A percentile compares a stretch with the other conserved stretches of the same genome.
Evolutionary conservation across 805 yeast species (phyloP).

Genomic region (Schwanniomyces pseudopolymorphus): DNA sequence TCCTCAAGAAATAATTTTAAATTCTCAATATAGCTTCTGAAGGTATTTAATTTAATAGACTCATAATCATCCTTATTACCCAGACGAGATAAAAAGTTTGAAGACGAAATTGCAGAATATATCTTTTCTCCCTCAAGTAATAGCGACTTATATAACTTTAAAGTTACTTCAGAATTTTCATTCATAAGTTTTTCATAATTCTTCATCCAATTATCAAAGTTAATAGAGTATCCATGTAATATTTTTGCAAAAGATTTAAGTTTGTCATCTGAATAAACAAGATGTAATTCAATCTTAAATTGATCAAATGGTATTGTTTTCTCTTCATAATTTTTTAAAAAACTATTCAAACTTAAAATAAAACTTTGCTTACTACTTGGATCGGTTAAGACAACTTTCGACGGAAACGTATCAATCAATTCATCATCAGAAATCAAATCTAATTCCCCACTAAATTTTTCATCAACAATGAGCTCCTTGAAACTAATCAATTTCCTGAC

Average conservation of each 20-base stretch:
- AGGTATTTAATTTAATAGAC: constrained; percentile 14
- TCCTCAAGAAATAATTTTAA: constrained; percentile 43
- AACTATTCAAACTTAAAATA: constrained; percentile 29
- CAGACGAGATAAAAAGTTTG: constrained; percentile 14
- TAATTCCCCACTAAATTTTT: constrained; percentile 21
- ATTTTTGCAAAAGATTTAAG: constrained; percentile 37
- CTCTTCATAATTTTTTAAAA: constrained; percentile 19
- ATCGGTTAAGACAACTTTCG: constrained; percentile 45
- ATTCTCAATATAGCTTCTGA: constrained; percentile 21
- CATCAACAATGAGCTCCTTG: constrained; percentile 35
- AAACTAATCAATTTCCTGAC: constrained; percentile 31
- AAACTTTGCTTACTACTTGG: constrained; percentile 26
- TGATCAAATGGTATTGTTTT: constrained; percentile 6
- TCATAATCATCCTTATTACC: constrained; percentile 9
- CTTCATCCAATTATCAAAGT: constrained; percentile 52
- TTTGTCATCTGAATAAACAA: constrained; percentile 53
- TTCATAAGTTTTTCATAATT: constrained; percentile 42
- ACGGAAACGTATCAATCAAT: constrained; percentile 51
- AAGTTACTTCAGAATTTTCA: constrained; percentile 43
- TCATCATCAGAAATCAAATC: constrained; percentile 57
- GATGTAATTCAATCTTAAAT: constrained; percentile 42
- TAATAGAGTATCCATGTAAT: constrained; percentile 41
- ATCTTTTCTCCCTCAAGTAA: constrained; percentile 57
- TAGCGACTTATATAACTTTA: constrained; percentile 45
- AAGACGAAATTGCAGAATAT: constrained; percentile 33